Conservation (phyloP, 768 basidiomycete genomes). For the Xanthoconium stramineum region DNA sequence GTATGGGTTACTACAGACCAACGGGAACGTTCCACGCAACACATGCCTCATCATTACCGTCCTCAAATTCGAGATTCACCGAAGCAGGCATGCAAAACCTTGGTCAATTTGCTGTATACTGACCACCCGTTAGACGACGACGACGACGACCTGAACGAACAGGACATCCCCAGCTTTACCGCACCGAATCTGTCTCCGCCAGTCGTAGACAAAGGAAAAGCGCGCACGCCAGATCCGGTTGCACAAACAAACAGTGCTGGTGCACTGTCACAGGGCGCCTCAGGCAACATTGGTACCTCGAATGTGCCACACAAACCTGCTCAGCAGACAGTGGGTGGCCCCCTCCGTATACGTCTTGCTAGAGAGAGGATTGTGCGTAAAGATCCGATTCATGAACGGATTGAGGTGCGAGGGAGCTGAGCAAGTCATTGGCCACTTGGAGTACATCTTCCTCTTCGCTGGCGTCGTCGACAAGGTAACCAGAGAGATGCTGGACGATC, state of each 20-base stretch:
- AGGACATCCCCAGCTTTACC: slow-evolving; percentile 75
- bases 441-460: slow-evolving; percentile 86
- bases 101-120: neutral
- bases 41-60: slow-evolving; percentile 46
- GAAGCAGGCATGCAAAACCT: slow-evolving; percentile 57
- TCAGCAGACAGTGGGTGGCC: slow-evolving; percentile 78
- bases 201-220: slow-evolving; percentile 64
- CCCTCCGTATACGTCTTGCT: too few species aligned
- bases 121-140: slow-evolving; percentile 45
- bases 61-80: slow-evolving; percentile 74
- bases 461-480: slow-evolving; percentile 85
- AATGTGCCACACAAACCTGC: slow-evolving; percentile 40
- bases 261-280: slow-evolving; percentile 41
- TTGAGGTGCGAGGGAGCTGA: too few species aligned
- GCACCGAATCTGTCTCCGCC: slow-evolving; percentile 54
- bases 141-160: slow-evolving; percentile 82
- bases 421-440: slow-evolving; percentile 68
- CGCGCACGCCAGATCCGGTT: slow-evolving; percentile 54
- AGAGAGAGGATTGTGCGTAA: too few species aligned
- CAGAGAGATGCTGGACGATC: slow-evolving; percentile 86
- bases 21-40: neutral
- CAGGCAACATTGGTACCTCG: slow-evolving; percentile 70
- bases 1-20: slow-evolving; percentile 31
- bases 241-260: slow-evolving; percentile 38
- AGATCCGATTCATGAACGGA: too few species aligned